Conservation (phyloP, 768 basidiomycete species). For the Pleurotus djamor region DNA sequence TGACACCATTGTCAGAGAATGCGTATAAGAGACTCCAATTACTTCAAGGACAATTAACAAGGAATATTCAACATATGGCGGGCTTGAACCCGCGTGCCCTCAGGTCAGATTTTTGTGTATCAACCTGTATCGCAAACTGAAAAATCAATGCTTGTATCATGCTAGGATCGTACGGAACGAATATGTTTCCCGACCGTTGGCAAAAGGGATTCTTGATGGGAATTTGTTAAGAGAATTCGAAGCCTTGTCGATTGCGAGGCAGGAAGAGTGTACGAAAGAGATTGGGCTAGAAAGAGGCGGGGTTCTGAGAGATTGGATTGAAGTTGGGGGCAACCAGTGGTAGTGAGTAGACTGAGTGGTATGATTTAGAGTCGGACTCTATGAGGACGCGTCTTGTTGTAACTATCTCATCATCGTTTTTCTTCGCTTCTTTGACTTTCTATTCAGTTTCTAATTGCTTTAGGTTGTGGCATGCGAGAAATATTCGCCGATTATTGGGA, state of each 20-base stretch:
- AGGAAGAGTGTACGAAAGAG: conserved; percentile 83
- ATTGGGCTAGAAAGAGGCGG: conserved; percentile 77
- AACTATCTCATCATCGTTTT: too few species aligned
- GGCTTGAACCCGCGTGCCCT: conserved; percentile 92
- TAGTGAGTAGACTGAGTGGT: too few species aligned
- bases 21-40: conserved; percentile 82
- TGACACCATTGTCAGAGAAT: conserved; percentile 78
- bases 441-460: too few species aligned
- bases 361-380: too few species aligned
- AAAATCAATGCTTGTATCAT: not conserved
- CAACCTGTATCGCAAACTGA: not conserved
- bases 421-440: too few species aligned
- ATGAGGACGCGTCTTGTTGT: too few species aligned
- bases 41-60: conserved; percentile 84
- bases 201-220: conserved; percentile 86
- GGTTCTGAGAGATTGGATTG: conserved; percentile 66
- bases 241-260: conserved; percentile 68
- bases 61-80: conserved; percentile 90
- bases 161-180: conserved; percentile 87
- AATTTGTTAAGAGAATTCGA: conserved; percentile 77
- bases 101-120: conserved; percentile 50
- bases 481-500: too few species aligned
- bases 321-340: conserved; percentile 19
- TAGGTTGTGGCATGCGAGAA: too few species aligned
- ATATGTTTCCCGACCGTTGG: conserved; percentile 75